A percentile compares a stretch with the other conserved stretches of the same genome.
Evolutionary conservation across 768 basidiomycete species (phyloP).

Genomic region (Gymnopilus junonius): DNA sequence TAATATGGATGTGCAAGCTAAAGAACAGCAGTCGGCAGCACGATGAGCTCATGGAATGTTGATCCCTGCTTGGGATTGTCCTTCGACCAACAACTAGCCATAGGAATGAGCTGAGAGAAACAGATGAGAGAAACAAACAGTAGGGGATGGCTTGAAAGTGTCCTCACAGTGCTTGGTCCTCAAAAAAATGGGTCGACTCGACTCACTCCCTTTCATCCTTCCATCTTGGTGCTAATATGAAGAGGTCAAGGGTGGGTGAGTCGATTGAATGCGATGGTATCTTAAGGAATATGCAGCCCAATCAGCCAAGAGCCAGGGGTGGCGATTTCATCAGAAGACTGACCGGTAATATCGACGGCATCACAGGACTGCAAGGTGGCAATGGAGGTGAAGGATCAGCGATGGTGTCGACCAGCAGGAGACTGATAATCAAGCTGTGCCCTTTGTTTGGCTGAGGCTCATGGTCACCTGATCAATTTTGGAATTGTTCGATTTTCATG

Average conservation of each 20-base stretch:
- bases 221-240: not conserved
- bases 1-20: not conserved
- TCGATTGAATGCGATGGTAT: not conserved
- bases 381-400: too few relatives aligned
- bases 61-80: not conserved
- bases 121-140: not conserved
- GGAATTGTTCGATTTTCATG: too few relatives aligned
- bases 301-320: not conserved
- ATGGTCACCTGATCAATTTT: too few relatives aligned
- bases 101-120: not conserved
- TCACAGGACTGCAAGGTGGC: not conserved
- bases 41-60: not conserved
- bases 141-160: not conserved
- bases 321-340: not conserved
- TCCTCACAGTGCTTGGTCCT: not conserved
- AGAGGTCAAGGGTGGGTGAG: not conserved
- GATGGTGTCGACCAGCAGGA: too few relatives aligned
- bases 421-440: too few relatives aligned
- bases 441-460: too few relatives aligned
- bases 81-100: not conserved
- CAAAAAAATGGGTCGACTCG: not conserved
- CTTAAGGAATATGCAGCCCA: not conserved
- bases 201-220: not conserved
- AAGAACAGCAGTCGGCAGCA: not conserved
- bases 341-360: not conserved